Percentiles rank a stretch among this genome's conserved stretches.
These are phyloP conservation scores for Conoideocrella luteorostrata DNA, from an alignment of 2,329 filamentous ascomycete species.

Conservation along the genomic window DNA sequence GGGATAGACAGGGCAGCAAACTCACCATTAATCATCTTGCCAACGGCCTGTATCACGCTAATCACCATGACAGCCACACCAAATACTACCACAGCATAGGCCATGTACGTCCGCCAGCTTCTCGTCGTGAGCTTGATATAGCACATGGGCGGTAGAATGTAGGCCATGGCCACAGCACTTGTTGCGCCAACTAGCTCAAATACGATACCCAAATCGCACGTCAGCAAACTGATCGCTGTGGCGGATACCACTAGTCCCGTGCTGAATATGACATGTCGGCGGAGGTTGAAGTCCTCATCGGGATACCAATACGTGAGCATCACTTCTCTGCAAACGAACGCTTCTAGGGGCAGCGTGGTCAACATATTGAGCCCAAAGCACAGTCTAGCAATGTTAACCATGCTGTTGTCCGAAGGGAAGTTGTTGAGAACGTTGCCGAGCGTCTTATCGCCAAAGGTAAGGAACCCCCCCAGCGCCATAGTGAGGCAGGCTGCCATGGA, in stretches of 20 bases:
- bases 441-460: conserved; percentile 88
- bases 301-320: conserved; percentile 80
- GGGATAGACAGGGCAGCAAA: neutral
- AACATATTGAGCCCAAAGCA: conserved; percentile 99
- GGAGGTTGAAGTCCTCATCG: conserved; percentile 69
- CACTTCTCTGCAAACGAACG: conserved; percentile 94
- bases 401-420: conserved; percentile 80
- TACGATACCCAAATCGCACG: conserved; percentile 87
- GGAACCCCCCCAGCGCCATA: conserved; percentile 83
- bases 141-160: conserved; percentile 90
- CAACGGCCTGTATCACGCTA: conserved; percentile 64
- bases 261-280: conserved; percentile 80
- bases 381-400: conserved; percentile 91
- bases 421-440: conserved; percentile 97
- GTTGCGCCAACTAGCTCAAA: conserved; percentile 96
- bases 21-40: conserved; percentile 51
- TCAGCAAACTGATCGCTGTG: conserved; percentile 71
- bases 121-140: conserved; percentile 86
- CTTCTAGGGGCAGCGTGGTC: conserved; percentile 90
- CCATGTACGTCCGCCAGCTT: conserved; percentile 66
- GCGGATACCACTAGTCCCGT: conserved; percentile 74
- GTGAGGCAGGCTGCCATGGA: conserved; percentile 87
- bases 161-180: conserved; percentile 87
- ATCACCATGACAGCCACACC: conserved; percentile 76
- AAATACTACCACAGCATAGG: conserved; percentile 69